Percentiles rank a stretch among this genome's conserved stretches.
phyloP scores from a whole-genome alignment of 176 grass and related monocot genomes.

The Juncus effusus region DNA sequence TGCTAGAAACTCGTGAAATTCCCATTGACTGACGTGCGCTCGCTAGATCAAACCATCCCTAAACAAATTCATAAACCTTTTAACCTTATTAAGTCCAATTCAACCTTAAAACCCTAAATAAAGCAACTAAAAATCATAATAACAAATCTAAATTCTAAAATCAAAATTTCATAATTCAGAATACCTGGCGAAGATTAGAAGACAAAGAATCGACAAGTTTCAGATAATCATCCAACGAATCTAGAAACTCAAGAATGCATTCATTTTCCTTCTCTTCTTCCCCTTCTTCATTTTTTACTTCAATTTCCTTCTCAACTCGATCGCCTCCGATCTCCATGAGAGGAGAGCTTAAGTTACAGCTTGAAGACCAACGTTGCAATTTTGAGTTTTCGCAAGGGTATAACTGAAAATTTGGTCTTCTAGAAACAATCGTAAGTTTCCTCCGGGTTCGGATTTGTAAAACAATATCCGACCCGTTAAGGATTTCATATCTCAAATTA shows the following conservation, averaged over 20 bases:
- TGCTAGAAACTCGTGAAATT: slow-evolving; percentile 59
- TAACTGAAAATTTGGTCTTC: too few relatives aligned
- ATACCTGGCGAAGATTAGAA: slow-evolving; percentile 39
- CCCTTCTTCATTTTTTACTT: background rate
- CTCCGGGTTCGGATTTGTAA: too few relatives aligned
- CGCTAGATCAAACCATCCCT: slow-evolving; percentile 96
- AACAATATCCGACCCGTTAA: too few relatives aligned
- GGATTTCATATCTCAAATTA: too few relatives aligned
- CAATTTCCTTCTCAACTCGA: background rate
- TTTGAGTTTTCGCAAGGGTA: too few relatives aligned
- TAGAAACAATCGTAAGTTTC: too few relatives aligned
- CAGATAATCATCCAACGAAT: slow-evolving; percentile 42
- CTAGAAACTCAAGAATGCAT: slow-evolving; percentile 33
- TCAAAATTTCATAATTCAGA: background rate
- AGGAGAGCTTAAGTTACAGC: background rate
- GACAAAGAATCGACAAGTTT: slow-evolving; percentile 31
- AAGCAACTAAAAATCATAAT: background rate
- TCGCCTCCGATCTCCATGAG: slow-evolving; percentile 21
- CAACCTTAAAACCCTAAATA: background rate
- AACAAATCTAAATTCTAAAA: background rate
- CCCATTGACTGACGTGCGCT: slow-evolving; percentile 91
- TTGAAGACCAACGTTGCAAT: background rate
- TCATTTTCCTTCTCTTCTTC: slow-evolving; percentile 9
- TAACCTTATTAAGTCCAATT: too few relatives aligned
- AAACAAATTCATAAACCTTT: background rate